Evolutionary conservation across 2,329 filamentous ascomycete species (phyloP).

Genomic region (Colletotrichum sojae): DNA sequence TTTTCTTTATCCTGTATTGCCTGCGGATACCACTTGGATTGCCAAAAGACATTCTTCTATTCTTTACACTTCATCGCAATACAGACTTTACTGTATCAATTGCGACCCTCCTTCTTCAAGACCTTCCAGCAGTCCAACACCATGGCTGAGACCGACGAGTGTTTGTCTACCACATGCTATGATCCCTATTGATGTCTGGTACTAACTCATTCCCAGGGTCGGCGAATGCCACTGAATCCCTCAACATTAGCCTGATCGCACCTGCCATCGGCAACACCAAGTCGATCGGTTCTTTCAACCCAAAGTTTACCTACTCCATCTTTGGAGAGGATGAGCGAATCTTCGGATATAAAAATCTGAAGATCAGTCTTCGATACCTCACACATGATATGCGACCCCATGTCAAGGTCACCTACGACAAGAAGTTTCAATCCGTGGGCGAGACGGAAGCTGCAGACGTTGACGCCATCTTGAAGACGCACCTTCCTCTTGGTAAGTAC

Average conservation of each 20-base stretch:
- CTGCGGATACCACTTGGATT: neutral
- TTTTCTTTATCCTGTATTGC: neutral
- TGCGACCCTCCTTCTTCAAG: neutral
- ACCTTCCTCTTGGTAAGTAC: conserved; percentile 75
- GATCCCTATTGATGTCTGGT: neutral
- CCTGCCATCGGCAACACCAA: conserved; percentile 65
- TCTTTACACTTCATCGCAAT: neutral
- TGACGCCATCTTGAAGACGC: conserved; percentile 72
- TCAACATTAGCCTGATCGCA: conserved; percentile 72
- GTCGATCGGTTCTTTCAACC: conserved; percentile 80
- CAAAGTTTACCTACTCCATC: conserved; percentile 90
- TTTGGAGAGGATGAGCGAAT: conserved; percentile 95
- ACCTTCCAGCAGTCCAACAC: neutral
- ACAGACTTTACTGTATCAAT: neutral
- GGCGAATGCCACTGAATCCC: conserved; percentile 71
- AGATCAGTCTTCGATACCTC: conserved; percentile 79
- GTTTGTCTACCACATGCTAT: conserved; percentile 4
- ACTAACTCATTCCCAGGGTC: conserved; percentile 62
- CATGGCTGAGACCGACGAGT: conserved; percentile 38
- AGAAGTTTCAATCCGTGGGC: conserved; percentile 78
- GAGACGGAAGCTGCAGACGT: conserved; percentile 81
- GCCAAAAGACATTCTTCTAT: neutral
- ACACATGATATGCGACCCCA: conserved; percentile 83
- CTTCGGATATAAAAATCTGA: conserved; percentile 88
- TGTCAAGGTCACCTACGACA: conserved; percentile 78